Evolutionary conservation across 345 rosid species (phyloP), one percentile per base, ranked within the genome.

Genomic region (Isatis tinctoria): DNA sequence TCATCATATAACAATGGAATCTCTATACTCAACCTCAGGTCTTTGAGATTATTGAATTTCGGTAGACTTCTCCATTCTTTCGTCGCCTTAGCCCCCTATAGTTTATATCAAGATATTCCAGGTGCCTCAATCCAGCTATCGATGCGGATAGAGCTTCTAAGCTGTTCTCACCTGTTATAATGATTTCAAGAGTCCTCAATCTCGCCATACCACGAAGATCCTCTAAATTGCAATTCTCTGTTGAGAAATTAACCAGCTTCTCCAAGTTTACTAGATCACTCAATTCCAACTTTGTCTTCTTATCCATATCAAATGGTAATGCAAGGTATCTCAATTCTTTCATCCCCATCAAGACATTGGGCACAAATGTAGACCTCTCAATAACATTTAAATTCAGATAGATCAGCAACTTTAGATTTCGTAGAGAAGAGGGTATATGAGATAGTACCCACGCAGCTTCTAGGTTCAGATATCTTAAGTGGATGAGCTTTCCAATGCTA

Each of bases 391-490:
- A 4, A 11, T 12, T 12, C 1, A 39, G 14, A 4, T 39, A 39
- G 44, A 39, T 3, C 6, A 40, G n/a, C 6, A 40, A 4, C n/a
- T 40, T 40, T 12, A 40, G 6, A 4, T 40, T 40, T 12, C 5
- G 6, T 11, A 40, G 44, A 40, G 44, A 40, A 40, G 5, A 12
- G 4, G 44, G 44, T 40, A 40, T 2, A 40, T 12, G 5, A 11
- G n/a, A 4, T 40, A 12, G 6, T 2, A 0, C 0, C n/a, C n/a
- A n/a, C 1, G 13, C 6, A 40, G 0, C 1, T 11, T 12, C 1
- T 40, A 40, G 12, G 5, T 12, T 40, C n/a, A 40, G 5, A 40
- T 40, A 40, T 12, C n/a, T 40, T 12, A 40, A 12, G n/a, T 40
- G 44, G 2, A 40, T 12, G n/a, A 40, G 44, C 44, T 40, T 40